Evolutionary conservation across 2,329 filamentous ascomycete genomes (phyloP).

Genomic region (Microdochium trichocladiopsis): DNA sequence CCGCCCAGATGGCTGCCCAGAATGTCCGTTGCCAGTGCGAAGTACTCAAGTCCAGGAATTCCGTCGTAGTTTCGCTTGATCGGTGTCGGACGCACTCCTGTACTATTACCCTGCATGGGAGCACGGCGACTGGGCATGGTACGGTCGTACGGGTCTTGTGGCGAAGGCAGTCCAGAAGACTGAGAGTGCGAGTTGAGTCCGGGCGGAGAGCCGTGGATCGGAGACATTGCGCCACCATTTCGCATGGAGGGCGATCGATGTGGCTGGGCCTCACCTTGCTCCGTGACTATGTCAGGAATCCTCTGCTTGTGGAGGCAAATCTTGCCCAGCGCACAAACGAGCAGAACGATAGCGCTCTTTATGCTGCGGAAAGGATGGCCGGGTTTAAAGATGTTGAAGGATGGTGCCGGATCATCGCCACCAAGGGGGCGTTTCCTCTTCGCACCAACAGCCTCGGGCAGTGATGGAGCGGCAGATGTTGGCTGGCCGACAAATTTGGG

Average conservation of each 20-base stretch:
- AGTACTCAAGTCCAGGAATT: constrained; percentile 86
- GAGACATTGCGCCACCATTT: constrained; percentile 45
- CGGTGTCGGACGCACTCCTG: constrained; percentile 6
- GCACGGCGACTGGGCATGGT: constrained; percentile 38
- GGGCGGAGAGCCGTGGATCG: constrained; percentile 48
- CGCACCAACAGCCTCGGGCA: constrained; percentile 17
- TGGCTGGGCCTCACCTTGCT: constrained; percentile 27
- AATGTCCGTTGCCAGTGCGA: constrained; percentile 79
- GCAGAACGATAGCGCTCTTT: constrained; percentile 72
- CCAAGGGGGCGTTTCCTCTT: constrained; percentile 52
- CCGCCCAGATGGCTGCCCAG: constrained; percentile 74
- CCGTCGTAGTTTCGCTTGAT: constrained; percentile 65
- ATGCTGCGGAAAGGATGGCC: constrained; percentile 58
- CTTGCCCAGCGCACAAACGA: constrained; percentile 80
- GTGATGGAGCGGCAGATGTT: constrained; percentile 13
- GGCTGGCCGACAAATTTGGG: constrained; percentile 21
- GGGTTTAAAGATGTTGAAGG: constrained; percentile 28
- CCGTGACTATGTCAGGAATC: constrained; percentile 52
- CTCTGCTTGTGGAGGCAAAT: constrained; percentile 56
- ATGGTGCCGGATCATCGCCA: constrained; percentile 17
- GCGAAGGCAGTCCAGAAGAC: constrained; percentile 43
- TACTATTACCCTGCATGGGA: constrained; percentile 36
- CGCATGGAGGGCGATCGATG: constrained; percentile 33
- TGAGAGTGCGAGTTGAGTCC: constrained; percentile 36
- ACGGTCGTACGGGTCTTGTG: constrained; percentile 43